Evolutionary conservation across 139 green algal genomes (phyloP).

Genomic region (Chara braunii): DNA sequence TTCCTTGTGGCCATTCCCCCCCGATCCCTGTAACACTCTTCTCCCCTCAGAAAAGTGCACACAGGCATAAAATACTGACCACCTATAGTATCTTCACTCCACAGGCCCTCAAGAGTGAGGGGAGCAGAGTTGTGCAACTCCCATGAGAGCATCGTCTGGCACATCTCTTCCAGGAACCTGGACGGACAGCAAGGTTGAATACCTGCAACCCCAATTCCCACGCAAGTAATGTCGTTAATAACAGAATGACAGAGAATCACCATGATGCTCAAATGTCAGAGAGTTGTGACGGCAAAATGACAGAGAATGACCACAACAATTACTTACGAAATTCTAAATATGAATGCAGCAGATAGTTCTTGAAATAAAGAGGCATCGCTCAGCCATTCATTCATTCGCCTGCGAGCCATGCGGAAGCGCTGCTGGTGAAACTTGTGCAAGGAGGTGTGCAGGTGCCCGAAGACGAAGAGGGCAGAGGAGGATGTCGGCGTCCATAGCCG

Average conservation of each 20-base stretch:
- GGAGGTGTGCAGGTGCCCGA: no score
- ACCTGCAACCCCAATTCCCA: background rate
- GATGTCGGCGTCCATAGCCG: no score
- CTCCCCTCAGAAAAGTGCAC: no score
- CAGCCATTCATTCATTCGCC: no score
- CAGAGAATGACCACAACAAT: background rate
- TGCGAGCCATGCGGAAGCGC: no score
- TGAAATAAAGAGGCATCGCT: no score
- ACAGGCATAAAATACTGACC: no score
- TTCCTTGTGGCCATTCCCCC: background rate
- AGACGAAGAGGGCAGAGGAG: no score
- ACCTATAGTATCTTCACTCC: no score
- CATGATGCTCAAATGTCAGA: background rate
- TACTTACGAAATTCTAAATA: conserved; percentile 21
- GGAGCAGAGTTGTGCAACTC: background rate
- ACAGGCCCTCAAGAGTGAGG: background rate
- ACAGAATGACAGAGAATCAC: background rate
- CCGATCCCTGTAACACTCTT: background rate
- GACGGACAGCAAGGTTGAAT: conserved; percentile 12
- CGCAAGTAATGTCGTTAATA: conserved; percentile 3
- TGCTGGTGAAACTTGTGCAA: no score
- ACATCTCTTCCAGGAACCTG: conserved; percentile 15
- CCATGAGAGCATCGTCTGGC: conserved; percentile 4
- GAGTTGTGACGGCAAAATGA: conserved; percentile 4
- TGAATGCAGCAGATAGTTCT: background rate